Percentiles rank a stretch among this genome's conserved stretches.
Conservation (phyloP, 2,329 filamentous ascomycete species). For the Diplodia mutila region DNA sequence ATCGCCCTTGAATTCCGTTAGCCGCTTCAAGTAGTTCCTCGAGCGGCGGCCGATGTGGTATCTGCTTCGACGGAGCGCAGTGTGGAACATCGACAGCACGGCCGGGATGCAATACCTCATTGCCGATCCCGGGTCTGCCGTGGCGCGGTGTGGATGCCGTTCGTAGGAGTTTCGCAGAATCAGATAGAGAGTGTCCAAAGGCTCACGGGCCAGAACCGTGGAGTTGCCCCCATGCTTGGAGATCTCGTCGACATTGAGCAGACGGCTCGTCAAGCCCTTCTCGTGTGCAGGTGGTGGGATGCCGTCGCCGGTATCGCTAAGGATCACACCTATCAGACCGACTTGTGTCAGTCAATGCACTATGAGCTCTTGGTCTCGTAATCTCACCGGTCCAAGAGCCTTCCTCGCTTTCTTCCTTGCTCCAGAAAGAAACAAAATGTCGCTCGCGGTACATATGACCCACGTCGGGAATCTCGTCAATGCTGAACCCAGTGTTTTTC, state of each 20-base stretch:
- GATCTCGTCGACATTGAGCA: background rate
- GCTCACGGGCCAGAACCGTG: no score
- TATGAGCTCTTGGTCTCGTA: no score
- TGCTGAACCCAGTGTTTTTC: no score
- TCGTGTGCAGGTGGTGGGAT: background rate
- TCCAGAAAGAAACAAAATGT: background rate
- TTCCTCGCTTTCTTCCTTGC: background rate
- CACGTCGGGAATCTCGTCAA: no score
- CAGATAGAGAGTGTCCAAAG: no score
- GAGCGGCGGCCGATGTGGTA: background rate
- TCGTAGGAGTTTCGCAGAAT: no score
- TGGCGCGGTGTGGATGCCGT: background rate
- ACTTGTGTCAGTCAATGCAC: no score
- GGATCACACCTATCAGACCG: background rate
- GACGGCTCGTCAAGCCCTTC: background rate
- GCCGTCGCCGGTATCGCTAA: background rate
- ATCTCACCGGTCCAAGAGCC: background rate
- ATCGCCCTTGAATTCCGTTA: background rate
- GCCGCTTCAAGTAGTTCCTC: background rate
- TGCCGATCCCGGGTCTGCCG: background rate
- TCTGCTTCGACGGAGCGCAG: background rate
- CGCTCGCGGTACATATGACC: no score
- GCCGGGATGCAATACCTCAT: background rate
- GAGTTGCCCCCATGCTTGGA: no score
- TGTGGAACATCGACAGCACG: background rate